A percentile compares a stretch with the other conserved stretches of the same genome.
phyloP scores from a whole-genome alignment of 306 rosid genomes.

The Cyclanthera cordifolia region DNA sequence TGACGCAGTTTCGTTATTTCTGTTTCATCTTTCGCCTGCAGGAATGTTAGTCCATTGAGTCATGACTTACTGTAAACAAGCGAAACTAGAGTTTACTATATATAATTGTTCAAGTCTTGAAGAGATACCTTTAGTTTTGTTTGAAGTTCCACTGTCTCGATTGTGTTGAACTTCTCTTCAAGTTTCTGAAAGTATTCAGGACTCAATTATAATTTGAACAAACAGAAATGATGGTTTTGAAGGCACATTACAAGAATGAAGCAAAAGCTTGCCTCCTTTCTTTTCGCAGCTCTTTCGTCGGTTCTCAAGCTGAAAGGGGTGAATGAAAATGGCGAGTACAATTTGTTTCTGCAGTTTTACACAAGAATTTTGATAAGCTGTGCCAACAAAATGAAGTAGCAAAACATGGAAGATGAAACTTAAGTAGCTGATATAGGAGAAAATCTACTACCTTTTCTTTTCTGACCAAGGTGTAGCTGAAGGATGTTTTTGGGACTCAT shows the following conservation, averaged over 20 bases:
- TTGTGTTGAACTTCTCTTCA: constrained; percentile 83
- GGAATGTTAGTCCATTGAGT: not conserved
- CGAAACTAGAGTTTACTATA: not conserved
- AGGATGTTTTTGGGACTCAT: constrained; percentile 31
- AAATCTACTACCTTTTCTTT: constrained; percentile 45
- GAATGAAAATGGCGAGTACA: constrained; percentile 56
- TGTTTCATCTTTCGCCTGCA: constrained; percentile 67
- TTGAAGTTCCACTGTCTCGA: constrained; percentile 49
- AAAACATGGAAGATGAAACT: not conserved
- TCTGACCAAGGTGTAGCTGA: constrained; percentile 70
- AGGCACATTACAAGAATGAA: constrained; percentile 5
- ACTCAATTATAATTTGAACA: not conserved
- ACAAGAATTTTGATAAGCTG: constrained; percentile 33
- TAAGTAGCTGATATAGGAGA: not conserved
- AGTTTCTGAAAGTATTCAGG: constrained; percentile 44
- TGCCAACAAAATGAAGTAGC: constrained; percentile 6
- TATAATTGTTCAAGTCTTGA: not conserved
- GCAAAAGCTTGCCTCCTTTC: constrained; percentile 60
- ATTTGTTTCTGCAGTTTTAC: constrained; percentile 64
- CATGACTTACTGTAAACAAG: not conserved
- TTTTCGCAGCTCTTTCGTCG: constrained; percentile 79
- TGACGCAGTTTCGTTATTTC: constrained; percentile 62
- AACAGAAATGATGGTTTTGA: not conserved
- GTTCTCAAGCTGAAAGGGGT: constrained; percentile 78
- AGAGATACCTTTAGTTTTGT: constrained; percentile 51